phyloP scores from a whole-genome alignment of 169 alveolate species.

The Amoebophrya sp. region DNA sequence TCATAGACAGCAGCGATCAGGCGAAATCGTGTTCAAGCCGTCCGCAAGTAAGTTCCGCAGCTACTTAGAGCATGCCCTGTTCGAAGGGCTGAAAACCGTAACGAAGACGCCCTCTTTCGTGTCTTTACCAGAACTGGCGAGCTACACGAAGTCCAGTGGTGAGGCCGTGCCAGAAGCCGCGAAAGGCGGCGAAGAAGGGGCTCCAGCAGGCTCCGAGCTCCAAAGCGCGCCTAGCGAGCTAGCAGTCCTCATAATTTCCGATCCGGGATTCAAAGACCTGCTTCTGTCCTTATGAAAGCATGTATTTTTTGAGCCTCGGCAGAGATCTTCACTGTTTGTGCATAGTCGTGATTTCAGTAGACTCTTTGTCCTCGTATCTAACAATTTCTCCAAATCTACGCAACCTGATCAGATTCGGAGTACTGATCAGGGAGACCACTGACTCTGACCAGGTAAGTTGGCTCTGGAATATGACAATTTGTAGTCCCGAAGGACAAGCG shows the following conservation, averaged over 20 bases:
- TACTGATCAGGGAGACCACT: too few species aligned
- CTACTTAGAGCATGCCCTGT: neutral
- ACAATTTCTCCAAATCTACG: too few species aligned
- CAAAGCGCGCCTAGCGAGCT: neutral
- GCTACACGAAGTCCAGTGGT: neutral
- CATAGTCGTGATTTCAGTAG: too few species aligned
- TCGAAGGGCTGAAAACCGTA: neutral
- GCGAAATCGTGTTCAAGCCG: neutral
- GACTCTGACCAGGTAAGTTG: too few species aligned
- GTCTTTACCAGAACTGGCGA: neutral
- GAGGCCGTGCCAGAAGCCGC: neutral
- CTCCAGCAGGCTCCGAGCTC: neutral
- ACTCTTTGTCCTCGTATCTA: too few species aligned
- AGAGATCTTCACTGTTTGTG: too few species aligned
- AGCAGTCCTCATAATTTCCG: neutral
- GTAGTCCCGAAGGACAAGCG: too few species aligned
- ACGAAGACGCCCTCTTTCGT: neutral
- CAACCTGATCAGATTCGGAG: too few species aligned
- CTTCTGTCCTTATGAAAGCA: too few species aligned
- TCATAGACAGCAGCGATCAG: neutral
- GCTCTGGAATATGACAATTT: too few species aligned
- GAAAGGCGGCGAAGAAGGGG: neutral
- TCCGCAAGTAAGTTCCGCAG: neutral
- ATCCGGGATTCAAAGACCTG: neutral
- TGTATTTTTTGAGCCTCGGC: too few species aligned